Evolutionary conservation across 371 early-diverging fungal species (phyloP).

Genomic region (Zopfochytrium polystomum): DNA sequence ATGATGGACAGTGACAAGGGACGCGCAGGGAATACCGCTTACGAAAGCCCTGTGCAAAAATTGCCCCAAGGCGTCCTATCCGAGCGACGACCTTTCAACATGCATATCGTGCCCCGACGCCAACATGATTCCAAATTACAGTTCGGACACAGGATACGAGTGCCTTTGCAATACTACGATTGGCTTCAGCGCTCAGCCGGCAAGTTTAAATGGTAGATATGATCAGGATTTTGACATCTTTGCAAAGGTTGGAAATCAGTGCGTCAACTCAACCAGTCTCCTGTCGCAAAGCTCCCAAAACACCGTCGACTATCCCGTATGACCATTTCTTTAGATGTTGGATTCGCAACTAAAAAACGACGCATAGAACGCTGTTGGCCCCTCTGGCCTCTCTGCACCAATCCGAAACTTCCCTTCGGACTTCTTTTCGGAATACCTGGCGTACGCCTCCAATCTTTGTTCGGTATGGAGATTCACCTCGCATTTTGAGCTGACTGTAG

Average conservation of each 20-base stretch:
- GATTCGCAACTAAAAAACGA: too few relatives aligned
- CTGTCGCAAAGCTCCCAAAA: constrained; percentile 2
- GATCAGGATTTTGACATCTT: too few relatives aligned
- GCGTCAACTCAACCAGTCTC: constrained; percentile 9
- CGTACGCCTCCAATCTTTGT: constrained; percentile 27
- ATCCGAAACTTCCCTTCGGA: constrained; percentile 36
- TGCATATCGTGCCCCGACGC: constrained; percentile 43
- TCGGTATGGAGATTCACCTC: constrained; percentile 16
- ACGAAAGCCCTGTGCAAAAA: constrained; percentile 30
- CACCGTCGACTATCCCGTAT: constrained; percentile 25
- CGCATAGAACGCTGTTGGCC: constrained; percentile 24
- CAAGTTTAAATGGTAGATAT: constrained; percentile 4
- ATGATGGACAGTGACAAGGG: constrained; percentile 17
- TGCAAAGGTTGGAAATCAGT: constrained; percentile 10
- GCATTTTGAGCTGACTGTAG: not conserved
- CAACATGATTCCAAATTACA: constrained; percentile 26
- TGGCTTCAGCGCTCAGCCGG: constrained; percentile 29
- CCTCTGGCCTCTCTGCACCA: constrained; percentile 14
- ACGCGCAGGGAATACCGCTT: constrained; percentile 20
- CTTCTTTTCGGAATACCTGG: constrained; percentile 26
- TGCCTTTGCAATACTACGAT: constrained; percentile 32
- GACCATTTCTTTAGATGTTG: not conserved
- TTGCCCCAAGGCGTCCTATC: constrained; percentile 41
- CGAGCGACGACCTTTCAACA: constrained; percentile 31
- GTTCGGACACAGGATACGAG: constrained; percentile 10